phyloP scores from a whole-genome alignment of 805 yeast species.

The Wickerhamiella brachini region DNA sequence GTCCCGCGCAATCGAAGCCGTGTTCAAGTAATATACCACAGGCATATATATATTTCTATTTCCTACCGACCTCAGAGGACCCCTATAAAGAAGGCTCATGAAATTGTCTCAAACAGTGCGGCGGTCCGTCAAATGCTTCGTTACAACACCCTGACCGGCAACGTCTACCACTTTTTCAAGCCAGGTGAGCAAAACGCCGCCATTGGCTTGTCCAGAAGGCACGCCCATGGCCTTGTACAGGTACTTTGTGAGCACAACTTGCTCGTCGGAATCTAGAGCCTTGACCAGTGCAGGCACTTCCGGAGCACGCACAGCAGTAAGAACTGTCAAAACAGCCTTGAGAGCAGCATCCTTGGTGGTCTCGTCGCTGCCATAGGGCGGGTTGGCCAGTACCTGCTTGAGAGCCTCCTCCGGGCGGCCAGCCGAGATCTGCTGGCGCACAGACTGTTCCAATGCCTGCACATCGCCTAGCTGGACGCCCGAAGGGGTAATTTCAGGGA shows the following conservation, averaged over 20 bases:
- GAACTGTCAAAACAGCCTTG: conserved; percentile 50
- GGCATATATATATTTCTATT: not conserved
- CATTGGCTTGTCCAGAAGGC: conserved; percentile 50
- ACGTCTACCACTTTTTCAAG: conserved; percentile 75
- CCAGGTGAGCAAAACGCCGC: conserved; percentile 81
- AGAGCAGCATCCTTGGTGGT: conserved; percentile 39
- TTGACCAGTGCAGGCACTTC: conserved; percentile 55
- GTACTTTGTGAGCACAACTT: conserved; percentile 68
- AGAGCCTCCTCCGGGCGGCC: conserved; percentile 65
- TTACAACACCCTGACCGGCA: conserved; percentile 81
- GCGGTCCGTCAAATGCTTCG: conserved; percentile 75
- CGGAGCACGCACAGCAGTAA: conserved; percentile 49
- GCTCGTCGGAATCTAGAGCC: conserved; percentile 46
- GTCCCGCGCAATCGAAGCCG: not conserved
- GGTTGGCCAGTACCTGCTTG: conserved; percentile 44
- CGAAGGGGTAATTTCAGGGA: conserved; percentile 48
- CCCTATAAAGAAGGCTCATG: no score
- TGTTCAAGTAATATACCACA: not conserved
- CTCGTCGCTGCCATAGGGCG: conserved; percentile 73
- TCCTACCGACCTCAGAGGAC: no score
- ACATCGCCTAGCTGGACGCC: conserved; percentile 41
- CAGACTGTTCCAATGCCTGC: conserved; percentile 38
- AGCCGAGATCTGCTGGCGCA: conserved; percentile 49
- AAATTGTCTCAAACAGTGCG: conserved; percentile 58
- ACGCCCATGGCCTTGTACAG: conserved; percentile 75